Evolutionary conservation across 2,329 filamentous ascomycete species (phyloP), one percentile per base, ranked within the genome.

Genomic region (Sporothrix dimorphospora): DNA sequence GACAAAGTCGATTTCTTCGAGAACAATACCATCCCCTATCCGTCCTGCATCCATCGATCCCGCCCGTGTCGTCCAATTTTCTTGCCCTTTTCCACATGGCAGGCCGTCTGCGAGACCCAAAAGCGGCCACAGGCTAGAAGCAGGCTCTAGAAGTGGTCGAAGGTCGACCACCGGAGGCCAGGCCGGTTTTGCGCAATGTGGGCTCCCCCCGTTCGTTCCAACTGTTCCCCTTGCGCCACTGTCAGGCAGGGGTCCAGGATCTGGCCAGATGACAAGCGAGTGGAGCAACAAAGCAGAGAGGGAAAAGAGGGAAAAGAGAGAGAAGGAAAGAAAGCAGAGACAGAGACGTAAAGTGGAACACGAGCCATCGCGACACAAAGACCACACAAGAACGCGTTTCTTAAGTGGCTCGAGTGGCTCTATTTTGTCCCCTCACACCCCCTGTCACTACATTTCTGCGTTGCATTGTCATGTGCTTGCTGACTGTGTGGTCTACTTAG

Each of bases 181-280:
- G 27, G 42, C 42, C 21, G 65, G 12, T 45, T 63, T 53, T 21
- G 42, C 53, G 27, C 45, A 34, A 38, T 30, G 45, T 51, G 24
- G 30, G 4, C 45, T 34, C 9, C 21, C 45, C 65, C 63, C n/a
- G 27, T 45, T 67, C 65, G 38, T 19, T 24, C 38, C 38, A 30
- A 55, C 30, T 45, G 30, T 30, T 21, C 34, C 3, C 24, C 53
- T 59, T 59, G 14, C 38, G 68, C 53, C 53, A 70, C 40, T 63
- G 68, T 24, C 68, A 51, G 68, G 63, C 68, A 61, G 40, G 67
- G 68, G 68, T 61, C 40, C 19, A 16, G 68, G 53, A 61, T 51
- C 27, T 61, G 68, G n/a, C 49, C 16, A 21, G 21, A 59, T 69
- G 42, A 63, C 53, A 70, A 57, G 67, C 38, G 38, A 34, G 51